These are phyloP conservation scores for Penicillium glabrum DNA, from an alignment of 2,329 filamentous ascomycete genomes.

Conservation along the genomic window DNA sequence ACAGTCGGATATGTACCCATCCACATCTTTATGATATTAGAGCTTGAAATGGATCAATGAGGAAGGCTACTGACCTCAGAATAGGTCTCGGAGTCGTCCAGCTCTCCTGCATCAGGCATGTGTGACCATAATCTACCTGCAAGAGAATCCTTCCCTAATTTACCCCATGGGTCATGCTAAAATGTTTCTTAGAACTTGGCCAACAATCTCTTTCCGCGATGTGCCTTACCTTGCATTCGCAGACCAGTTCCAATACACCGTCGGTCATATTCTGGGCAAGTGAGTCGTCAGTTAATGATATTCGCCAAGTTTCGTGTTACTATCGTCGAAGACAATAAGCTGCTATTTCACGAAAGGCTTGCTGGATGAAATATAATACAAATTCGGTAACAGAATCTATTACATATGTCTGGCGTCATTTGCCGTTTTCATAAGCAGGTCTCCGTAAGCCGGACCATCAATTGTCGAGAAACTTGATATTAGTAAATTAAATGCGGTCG, in stretches of 20 bases:
- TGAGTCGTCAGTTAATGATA: background rate
- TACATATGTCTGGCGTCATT: background rate
- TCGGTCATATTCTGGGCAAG: background rate
- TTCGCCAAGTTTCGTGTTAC: background rate
- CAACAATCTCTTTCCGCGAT: background rate
- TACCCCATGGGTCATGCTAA: conserved; percentile 67
- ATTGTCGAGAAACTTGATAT: background rate
- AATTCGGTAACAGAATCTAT: background rate
- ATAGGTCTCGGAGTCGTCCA: conserved; percentile 63
- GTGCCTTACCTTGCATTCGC: conserved; percentile 11
- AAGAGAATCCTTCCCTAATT: conserved; percentile 62
- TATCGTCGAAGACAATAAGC: background rate
- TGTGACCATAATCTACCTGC: conserved; percentile 63
- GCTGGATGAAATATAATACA: background rate
- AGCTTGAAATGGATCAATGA: background rate
- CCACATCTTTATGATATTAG: conserved; percentile 52
- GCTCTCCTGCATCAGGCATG: conserved; percentile 62
- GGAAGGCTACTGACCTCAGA: conserved; percentile 46
- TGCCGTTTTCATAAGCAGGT: background rate
- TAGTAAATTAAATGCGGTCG: background rate
- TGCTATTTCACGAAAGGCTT: background rate
- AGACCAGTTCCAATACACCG: conserved; percentile 5
- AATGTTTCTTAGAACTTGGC: background rate
- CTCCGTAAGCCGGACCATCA: background rate
- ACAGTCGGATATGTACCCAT: conserved; percentile 71